Conservation (phyloP, 257 asterid genomes). For the Salvia rosmarinus region DNA sequence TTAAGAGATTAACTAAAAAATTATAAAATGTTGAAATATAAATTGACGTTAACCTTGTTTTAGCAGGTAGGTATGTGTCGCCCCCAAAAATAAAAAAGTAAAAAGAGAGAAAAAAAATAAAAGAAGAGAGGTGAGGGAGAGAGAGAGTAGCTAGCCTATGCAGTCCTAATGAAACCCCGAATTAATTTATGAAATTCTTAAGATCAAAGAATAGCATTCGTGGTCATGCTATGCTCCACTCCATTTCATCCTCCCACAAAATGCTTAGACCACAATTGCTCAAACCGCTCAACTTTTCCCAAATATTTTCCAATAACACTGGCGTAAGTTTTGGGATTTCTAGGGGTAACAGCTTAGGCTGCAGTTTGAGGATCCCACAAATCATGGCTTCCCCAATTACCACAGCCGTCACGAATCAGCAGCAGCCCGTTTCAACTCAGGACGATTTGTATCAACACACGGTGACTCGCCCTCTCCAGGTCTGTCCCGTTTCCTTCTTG, state of each 20-base stretch:
- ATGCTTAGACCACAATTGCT: slow-evolving; percentile 38
- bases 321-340: slow-evolving; percentile 1
- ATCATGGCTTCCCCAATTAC: slow-evolving; percentile 61
- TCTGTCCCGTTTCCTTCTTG: slow-evolving; percentile 23
- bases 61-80: too few relatives aligned
- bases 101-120: too few relatives aligned
- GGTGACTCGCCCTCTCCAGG: slow-evolving; percentile 67
- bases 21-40: too few relatives aligned
- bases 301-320: slow-evolving; percentile 13
- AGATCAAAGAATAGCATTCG: background rate
- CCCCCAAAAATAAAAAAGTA: too few relatives aligned
- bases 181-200: slow-evolving; percentile 9
- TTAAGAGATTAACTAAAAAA: too few relatives aligned
- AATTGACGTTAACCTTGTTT: too few relatives aligned
- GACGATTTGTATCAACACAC: slow-evolving; percentile 32
- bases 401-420: slow-evolving; percentile 52
- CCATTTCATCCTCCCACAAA: slow-evolving; percentile 36
- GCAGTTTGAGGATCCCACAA: slow-evolving; percentile 33
- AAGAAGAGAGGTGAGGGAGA: too few relatives aligned
- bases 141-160: too few relatives aligned
- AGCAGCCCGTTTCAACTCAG: slow-evolving; percentile 41
- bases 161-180: slow-evolving; percentile 2
- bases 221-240: slow-evolving; percentile 38
- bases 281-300: slow-evolving; percentile 35
- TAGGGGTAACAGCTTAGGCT: slow-evolving; percentile 7